phyloP scores from a whole-genome alignment of 805 yeast genomes.

The Hanseniaspora guilliermondii region DNA sequence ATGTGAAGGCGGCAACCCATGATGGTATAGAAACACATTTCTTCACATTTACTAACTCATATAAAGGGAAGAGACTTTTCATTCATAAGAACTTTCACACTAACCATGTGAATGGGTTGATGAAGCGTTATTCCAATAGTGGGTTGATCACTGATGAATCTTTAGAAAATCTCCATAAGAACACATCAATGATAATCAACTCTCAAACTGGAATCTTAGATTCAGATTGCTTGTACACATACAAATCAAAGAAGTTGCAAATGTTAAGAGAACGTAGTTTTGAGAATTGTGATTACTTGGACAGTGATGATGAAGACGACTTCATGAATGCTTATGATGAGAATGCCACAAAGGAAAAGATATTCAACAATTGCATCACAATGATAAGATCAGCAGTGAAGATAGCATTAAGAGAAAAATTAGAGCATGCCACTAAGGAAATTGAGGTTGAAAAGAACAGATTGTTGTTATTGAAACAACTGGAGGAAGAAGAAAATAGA shows the following conservation, averaged over 20 bases:
- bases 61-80: neutral
- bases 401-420: constrained; percentile 58
- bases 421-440: constrained; percentile 65
- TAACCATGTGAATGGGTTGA: neutral
- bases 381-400: constrained; percentile 72
- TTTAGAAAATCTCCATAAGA: neutral
- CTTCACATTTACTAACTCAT: neutral
- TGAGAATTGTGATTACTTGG: constrained; percentile 24
- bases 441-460: constrained; percentile 67
- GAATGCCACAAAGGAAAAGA: constrained; percentile 34
- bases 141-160: neutral
- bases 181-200: neutral
- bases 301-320: constrained; percentile 22
- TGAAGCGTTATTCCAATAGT: neutral
- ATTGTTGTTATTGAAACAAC: constrained; percentile 47
- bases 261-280: constrained; percentile 19
- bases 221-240: neutral
- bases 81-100: neutral
- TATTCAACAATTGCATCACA: constrained; percentile 61
- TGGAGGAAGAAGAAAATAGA: constrained; percentile 54
- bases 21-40: neutral
- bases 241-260: neutral
- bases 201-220: neutral
- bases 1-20: constrained; percentile 17
- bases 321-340: constrained; percentile 19